Conservation (phyloP, 345 rosid genomes). For the Raphanus sativus region DNA sequence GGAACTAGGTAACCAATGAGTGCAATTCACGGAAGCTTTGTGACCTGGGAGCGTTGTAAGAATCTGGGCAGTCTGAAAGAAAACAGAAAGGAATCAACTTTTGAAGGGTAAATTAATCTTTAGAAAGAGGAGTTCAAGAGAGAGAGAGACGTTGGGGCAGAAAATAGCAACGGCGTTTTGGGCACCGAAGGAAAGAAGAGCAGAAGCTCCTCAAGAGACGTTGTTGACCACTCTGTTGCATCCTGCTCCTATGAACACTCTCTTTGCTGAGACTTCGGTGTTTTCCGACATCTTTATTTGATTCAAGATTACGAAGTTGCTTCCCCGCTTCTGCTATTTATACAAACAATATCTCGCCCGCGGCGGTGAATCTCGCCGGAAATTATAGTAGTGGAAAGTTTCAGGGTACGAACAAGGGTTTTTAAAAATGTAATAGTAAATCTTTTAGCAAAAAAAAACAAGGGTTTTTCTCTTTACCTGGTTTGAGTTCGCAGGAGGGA, state of each 20-base stretch:
- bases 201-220: constrained; percentile 89
- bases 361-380: constrained; percentile 15
- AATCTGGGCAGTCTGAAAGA: constrained; percentile 68
- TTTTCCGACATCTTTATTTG: constrained; percentile 18
- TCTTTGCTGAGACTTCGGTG: constrained; percentile 48
- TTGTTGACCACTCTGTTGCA: constrained; percentile 89
- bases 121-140: background rate
- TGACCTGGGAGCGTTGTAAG: constrained; percentile 87
- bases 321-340: background rate
- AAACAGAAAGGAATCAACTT: background rate
- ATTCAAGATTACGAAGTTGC: background rate
- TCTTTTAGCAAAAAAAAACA: background rate
- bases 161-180: constrained; percentile 85
- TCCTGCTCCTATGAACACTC: constrained; percentile 83
- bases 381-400: background rate
- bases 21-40: constrained; percentile 78
- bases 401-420: background rate
- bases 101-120: background rate
- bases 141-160: constrained; percentile 63
- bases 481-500: too few relatives aligned
- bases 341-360: background rate
- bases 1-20: constrained; percentile 78
- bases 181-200: constrained; percentile 76
- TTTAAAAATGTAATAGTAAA: too few relatives aligned
- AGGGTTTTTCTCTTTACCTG: background rate